Percentiles rank a stretch among this genome's conserved stretches.
Conservation (phyloP, 352 stramenopile species). For the Phytophthora hybrid region DNA sequence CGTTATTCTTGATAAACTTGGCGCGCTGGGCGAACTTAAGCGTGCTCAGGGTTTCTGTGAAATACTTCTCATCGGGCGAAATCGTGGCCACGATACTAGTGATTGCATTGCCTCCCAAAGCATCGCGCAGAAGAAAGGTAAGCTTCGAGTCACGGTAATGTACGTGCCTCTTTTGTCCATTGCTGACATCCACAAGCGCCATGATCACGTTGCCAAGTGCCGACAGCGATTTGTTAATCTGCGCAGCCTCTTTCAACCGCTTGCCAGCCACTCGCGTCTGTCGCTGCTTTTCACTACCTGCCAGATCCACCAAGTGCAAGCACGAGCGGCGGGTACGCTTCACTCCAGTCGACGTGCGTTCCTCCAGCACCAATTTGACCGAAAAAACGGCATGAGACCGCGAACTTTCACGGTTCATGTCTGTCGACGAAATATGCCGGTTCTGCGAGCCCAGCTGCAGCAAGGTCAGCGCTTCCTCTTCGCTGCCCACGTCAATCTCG, state of each 20-base stretch:
- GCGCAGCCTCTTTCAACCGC: slow-evolving; percentile 87
- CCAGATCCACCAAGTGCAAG: slow-evolving; percentile 88
- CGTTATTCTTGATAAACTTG: slow-evolving; percentile 92
- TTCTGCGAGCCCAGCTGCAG: slow-evolving; percentile 84
- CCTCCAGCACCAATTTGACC: slow-evolving; percentile 91
- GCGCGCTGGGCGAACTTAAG: slow-evolving; percentile 90
- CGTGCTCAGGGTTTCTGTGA: slow-evolving; percentile 87
- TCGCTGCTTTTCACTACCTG: slow-evolving; percentile 88
- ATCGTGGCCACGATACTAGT: slow-evolving; percentile 89
- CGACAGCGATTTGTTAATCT: slow-evolving; percentile 93
- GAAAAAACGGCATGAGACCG: slow-evolving; percentile 98
- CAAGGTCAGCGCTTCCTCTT: slow-evolving; percentile 75
- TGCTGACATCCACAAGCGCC: slow-evolving; percentile 86
- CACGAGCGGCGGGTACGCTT: slow-evolving; percentile 78
- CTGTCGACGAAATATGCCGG: slow-evolving; percentile 94
- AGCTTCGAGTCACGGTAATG: slow-evolving; percentile 91
- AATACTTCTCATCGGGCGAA: slow-evolving; percentile 84
- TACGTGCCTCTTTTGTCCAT: slow-evolving; percentile 81
- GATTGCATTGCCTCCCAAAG: slow-evolving; percentile 87
- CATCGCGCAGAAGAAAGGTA: slow-evolving; percentile 84
- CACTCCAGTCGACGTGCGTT: slow-evolving; percentile 66
- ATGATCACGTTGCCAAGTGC: slow-evolving; percentile 92
- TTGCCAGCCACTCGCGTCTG: slow-evolving; percentile 83
- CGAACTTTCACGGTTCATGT: slow-evolving; percentile 98
- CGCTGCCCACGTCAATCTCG: slow-evolving; percentile 68